Evolutionary conservation across 2,329 filamentous ascomycete genomes (phyloP).

Genomic region (Cytospora piceae): DNA sequence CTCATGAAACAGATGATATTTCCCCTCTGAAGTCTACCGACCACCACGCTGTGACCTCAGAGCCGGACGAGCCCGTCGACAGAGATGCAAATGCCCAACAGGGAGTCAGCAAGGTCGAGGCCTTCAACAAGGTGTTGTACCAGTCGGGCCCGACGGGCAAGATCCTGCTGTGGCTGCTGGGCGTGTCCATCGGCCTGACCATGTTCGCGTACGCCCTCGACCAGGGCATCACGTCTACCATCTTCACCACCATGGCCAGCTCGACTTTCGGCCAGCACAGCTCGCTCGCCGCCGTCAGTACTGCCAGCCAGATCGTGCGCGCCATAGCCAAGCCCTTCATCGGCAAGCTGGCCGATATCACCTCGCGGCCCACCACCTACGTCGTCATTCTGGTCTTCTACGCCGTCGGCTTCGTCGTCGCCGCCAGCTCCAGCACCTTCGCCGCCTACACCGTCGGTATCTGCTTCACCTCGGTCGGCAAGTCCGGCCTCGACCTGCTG

Average conservation of each 20-base stretch:
- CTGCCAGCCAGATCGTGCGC: conserved; percentile 42
- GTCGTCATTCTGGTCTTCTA: conserved; percentile 46
- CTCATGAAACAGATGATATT: conserved; percentile 11
- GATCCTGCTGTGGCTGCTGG: conserved; percentile 42
- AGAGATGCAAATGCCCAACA: conserved; percentile 19
- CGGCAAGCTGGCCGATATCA: conserved; percentile 44
- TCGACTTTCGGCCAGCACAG: conserved; percentile 42
- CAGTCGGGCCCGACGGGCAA: conserved; percentile 42
- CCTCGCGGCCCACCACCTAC: conserved; percentile 45
- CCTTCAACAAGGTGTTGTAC: conserved; percentile 46
- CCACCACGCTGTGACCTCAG: conserved; percentile 14
- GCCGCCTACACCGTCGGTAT: conserved; percentile 42
- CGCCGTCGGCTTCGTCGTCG: conserved; percentile 42
- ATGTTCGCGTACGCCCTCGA: conserved; percentile 43
- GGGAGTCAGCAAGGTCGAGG: conserved; percentile 43
- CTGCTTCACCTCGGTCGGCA: conserved; percentile 44
- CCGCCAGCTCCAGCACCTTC: conserved; percentile 40
- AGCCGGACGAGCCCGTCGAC: conserved; percentile 14
- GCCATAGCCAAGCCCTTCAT: conserved; percentile 46
- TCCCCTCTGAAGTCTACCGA: conserved; percentile 17
- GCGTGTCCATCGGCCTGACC: conserved; percentile 44
- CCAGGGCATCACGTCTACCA: conserved; percentile 41
- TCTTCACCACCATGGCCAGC: conserved; percentile 40
- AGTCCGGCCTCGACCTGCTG: conserved; percentile 43
- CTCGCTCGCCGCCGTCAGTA: conserved; percentile 40